Conservation (phyloP, 208 protist genomes). For the Balamuthia mandrillaris region DNA sequence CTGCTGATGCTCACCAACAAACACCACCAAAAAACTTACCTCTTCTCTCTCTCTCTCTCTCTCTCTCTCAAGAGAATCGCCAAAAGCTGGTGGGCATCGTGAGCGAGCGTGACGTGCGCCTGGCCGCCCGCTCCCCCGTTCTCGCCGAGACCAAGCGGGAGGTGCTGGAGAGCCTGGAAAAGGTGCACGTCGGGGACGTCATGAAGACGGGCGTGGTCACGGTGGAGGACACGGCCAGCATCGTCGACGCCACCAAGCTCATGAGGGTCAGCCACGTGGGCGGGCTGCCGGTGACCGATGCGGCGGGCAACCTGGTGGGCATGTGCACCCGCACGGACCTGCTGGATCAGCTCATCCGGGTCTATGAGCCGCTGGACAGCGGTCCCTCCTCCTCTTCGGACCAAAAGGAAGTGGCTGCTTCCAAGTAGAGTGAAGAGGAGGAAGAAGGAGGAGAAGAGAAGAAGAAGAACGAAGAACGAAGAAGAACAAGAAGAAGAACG, state of each 20-base stretch:
- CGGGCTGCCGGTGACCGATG: slow-evolving; percentile 50
- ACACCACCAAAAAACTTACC: no score
- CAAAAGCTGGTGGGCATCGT: slow-evolving; percentile 49
- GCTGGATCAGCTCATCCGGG: slow-evolving; percentile 48
- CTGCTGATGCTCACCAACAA: no score
- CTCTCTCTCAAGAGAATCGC: no score
- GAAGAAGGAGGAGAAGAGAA: no score
- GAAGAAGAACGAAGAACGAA: no score
- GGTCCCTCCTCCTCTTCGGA: no score
- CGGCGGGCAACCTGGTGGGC: slow-evolving; percentile 29
- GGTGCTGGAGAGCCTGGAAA: slow-evolving; percentile 41
- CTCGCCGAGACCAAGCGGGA: slow-evolving; percentile 45
- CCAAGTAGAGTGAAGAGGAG: no score
- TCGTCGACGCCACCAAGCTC: slow-evolving; percentile 49
- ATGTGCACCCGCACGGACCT: slow-evolving; percentile 49
- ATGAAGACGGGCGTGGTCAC: slow-evolving; percentile 43
- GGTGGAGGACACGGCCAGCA: slow-evolving; percentile 32
- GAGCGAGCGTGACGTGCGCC: slow-evolving; percentile 54
- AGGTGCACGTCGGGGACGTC: slow-evolving; percentile 33
- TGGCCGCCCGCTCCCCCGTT: slow-evolving; percentile 48
- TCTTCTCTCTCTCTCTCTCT: no score
- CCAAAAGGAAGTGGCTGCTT: no score
- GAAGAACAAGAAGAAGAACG: no score
- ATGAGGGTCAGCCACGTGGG: slow-evolving; percentile 39
- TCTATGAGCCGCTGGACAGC: slow-evolving; percentile 45